Evolutionary conservation across 352 stramenopile species (phyloP).

Genomic region (Phytopythium mirpurense): DNA sequence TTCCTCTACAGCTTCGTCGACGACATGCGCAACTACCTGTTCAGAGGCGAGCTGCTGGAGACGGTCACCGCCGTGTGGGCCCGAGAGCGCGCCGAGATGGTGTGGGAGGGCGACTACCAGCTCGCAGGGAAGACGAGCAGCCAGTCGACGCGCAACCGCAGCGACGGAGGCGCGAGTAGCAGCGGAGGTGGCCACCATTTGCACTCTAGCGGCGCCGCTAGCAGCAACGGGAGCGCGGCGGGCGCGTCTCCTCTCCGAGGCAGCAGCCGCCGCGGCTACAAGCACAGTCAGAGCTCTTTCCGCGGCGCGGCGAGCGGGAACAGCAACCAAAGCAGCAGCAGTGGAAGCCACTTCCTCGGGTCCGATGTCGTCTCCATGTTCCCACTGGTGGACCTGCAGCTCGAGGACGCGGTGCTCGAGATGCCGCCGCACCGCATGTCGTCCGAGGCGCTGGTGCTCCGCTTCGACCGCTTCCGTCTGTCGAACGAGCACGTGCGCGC

Average conservation of each 20-base stretch:
- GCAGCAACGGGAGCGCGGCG: not conserved
- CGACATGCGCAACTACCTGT: conserved; percentile 68
- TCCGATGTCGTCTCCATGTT: conserved; percentile 83
- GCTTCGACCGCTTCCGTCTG: conserved; percentile 56
- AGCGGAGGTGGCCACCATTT: not conserved
- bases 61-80: conserved; percentile 59
- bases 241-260: conserved; percentile 5
- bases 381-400: conserved; percentile 59
- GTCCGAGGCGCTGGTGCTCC: conserved; percentile 63
- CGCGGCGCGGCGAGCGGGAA: not conserved
- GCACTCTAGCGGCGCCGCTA: not conserved
- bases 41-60: conserved; percentile 58
- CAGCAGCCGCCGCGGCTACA: conserved; percentile 1
- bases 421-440: conserved; percentile 81
- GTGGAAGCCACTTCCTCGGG: conserved; percentile 24
- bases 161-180: conserved; percentile 3
- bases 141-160: conserved; percentile 1
- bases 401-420: conserved; percentile 65
- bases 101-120: conserved; percentile 76
- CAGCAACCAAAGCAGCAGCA: not conserved
- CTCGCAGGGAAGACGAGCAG: conserved; percentile 23
- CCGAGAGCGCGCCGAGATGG: conserved; percentile 49
- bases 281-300: not conserved
- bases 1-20: conserved; percentile 82
- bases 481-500: conserved; percentile 63